Evolutionary conservation across 2,329 filamentous ascomycete species (phyloP).

Genomic region (Graphilbum sp.): DNA sequence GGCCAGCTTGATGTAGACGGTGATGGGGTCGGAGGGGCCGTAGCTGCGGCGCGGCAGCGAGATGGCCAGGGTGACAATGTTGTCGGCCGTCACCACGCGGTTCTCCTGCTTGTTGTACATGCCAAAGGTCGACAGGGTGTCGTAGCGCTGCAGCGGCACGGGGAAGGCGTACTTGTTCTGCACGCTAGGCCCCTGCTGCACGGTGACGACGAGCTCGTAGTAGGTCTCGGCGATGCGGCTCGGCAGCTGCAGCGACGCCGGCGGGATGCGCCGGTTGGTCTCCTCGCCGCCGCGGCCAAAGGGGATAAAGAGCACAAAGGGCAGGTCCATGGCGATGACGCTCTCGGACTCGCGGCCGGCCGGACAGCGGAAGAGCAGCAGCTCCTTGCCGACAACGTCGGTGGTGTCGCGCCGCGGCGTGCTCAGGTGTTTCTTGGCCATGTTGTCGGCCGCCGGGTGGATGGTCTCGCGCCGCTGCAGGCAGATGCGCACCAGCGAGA

Average conservation of each 20-base stretch:
- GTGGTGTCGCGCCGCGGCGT: conserved; percentile 80
- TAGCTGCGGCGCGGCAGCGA: conserved; percentile 94
- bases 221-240: conserved; percentile 92
- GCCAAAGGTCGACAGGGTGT: conserved; percentile 93
- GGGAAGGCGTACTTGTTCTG: conserved; percentile 88
- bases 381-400: conserved; percentile 90
- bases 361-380: conserved; percentile 75
- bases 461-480: conserved; percentile 90
- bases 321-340: conserved; percentile 89
- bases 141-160: conserved; percentile 81
- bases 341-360: conserved; percentile 73
- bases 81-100: conserved; percentile 72
- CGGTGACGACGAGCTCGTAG: conserved; percentile 90
- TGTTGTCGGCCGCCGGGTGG: conserved; percentile 85
- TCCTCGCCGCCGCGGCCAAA: conserved; percentile 86
- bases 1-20: conserved; percentile 84
- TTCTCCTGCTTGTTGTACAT: conserved; percentile 98
- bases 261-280: conserved; percentile 74
- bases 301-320: conserved; percentile 94
- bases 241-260: conserved; percentile 77
- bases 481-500: conserved; percentile 88
- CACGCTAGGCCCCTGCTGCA: conserved; percentile 75
- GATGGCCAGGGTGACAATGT: conserved; percentile 79
- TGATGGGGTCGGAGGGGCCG: conserved; percentile 85
- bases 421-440: conserved; percentile 81